phyloP scores from a whole-genome alignment of 2,329 filamentous ascomycete species.

The Graphiopsis chlorocephala region DNA sequence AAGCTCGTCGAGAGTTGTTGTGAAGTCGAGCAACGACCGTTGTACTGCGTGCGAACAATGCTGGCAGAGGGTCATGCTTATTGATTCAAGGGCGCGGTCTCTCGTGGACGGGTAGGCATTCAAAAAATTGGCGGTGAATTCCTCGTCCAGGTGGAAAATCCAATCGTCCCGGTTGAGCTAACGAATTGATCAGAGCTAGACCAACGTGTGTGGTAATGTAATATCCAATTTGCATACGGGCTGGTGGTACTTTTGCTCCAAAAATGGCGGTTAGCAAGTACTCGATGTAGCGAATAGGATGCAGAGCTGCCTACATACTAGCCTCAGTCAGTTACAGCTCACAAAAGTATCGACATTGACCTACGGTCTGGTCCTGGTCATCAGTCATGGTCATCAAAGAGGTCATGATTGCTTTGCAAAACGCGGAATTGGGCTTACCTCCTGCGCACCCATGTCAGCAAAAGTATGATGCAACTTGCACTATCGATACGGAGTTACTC shows the following conservation, averaged over 20 bases:
- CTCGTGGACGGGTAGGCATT: neutral
- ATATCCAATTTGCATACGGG: neutral
- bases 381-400: neutral
- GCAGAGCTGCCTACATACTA: neutral
- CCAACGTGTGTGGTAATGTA: too few species aligned
- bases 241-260: neutral
- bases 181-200: neutral
- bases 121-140: neutral
- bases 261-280: neutral
- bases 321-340: neutral
- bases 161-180: neutral
- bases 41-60: neutral
- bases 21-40: neutral
- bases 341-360: neutral
- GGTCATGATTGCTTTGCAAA: neutral
- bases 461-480: neutral
- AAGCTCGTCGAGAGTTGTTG: neutral
- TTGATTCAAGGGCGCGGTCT: neutral
- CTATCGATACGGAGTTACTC: neutral
- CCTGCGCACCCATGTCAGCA: neutral
- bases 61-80: neutral
- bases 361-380: neutral
- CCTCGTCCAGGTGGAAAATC: neutral
- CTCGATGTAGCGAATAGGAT: neutral
- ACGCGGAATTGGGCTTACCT: neutral